Evolutionary conservation across 495 filamentous ascomycete genomes (phyloP), one percentile per base, ranked within the genome.

Genomic region (Podospora australis): DNA sequence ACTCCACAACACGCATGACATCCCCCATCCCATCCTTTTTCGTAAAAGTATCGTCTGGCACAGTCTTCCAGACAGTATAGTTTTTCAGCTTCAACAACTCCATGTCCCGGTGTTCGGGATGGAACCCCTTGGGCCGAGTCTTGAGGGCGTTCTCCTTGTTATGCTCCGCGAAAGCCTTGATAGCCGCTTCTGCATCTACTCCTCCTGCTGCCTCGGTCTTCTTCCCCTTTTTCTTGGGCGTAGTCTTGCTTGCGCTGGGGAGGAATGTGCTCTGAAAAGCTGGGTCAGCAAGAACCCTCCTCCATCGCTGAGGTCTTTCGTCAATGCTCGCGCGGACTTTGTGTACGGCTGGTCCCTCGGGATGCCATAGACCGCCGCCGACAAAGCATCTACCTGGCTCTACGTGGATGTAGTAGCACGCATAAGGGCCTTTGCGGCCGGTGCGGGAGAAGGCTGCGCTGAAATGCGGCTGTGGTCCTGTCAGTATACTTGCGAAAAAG

Each of bases 401-500:
- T 22, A 63, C 32, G 54, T 74, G 71, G 3, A 73, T 49, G 68
- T 91, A 92, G 62, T 95, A 94, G 47, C 79, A 83, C 11, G 87
- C 87, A 60, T 92, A 92, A 26, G 87, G 83, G 7, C 89, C 87
- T 59, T 94, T 92, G 39, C 84, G 75, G 17, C 89, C 88, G 1
- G 88, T 94, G 11, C 87, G 79, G 39, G 84, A 90, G 84, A 86
- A 95, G 38, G 86, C 87, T 25, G 85, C 88, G 4, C 84, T 85
- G 68, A 86, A 91, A 67, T 88, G 81, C 26, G 85, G 78, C 79
- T 60, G 11, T 24, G 19, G n/a, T n/a, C n/a, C n/a, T n/a, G n/a
- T n/a, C n/a, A 14, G n/a, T 38, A 13, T 21, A 17, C 16, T 11
- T 40, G 19, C 5, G 16, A 6, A 21, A 48, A 6, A 14, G 56